phyloP scores from a whole-genome alignment of 768 basidiomycete species.

The Rubroboletus satanas region DNA sequence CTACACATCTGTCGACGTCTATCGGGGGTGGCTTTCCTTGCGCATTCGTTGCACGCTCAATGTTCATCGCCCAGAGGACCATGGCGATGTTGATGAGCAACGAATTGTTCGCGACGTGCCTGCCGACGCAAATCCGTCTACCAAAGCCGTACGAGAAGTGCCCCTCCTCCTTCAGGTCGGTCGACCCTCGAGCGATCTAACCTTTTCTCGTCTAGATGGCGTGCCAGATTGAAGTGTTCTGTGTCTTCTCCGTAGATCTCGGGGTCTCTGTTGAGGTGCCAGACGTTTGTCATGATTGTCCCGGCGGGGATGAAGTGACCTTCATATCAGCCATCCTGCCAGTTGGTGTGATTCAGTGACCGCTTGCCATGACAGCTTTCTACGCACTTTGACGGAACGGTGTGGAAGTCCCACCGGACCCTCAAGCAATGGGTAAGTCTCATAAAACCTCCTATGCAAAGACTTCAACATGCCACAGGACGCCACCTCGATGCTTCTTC shows the following conservation, averaged over 20 bases:
- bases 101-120: constrained; percentile 32
- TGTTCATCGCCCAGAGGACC: too few relatives aligned
- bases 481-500: constrained; percentile 11
- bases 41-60: background rate
- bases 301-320: constrained; percentile 24
- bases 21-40: constrained; percentile 1
- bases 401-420: constrained; percentile 4
- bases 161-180: constrained; percentile 15
- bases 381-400: background rate
- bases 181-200: background rate
- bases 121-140: constrained; percentile 31
- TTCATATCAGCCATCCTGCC: constrained; percentile 19
- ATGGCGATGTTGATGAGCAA: constrained; percentile 30
- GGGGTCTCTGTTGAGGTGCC: constrained; percentile 37
- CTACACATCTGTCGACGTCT: background rate
- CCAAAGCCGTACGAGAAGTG: constrained; percentile 8
- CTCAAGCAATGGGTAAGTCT: background rate
- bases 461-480: background rate
- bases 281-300: constrained; percentile 11
- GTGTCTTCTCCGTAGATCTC: constrained; percentile 45
- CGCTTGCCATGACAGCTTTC: background rate
- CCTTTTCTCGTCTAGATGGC: constrained; percentile 1
- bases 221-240: constrained; percentile 39
- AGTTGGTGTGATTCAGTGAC: background rate
- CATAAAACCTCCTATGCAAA: background rate